Conservation (phyloP, 768 basidiomycete genomes). For the Glaciozyma martinii region DNA sequence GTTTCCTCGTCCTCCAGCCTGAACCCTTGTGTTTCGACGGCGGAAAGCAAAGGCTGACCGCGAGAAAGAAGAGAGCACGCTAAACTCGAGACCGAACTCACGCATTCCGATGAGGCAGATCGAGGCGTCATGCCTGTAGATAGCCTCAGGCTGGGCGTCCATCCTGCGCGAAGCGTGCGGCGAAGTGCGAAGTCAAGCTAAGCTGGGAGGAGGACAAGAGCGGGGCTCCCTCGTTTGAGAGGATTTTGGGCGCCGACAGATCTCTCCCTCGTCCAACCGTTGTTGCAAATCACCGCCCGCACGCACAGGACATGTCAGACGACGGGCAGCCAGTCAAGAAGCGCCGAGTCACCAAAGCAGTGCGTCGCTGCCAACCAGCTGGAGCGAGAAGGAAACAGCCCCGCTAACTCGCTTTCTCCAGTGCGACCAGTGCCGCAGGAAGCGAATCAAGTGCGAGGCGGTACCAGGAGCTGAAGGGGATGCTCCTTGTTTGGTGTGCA, state of each 20-base stretch:
- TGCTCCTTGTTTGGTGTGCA: slow-evolving; percentile 26
- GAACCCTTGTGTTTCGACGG: neutral
- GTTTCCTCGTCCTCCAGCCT: no score
- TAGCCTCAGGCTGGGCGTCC: neutral
- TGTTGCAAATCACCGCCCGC: neutral
- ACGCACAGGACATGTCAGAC: neutral
- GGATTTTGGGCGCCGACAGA: no score
- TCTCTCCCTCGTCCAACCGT: neutral
- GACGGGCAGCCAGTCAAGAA: neutral
- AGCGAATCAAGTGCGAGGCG: slow-evolving; percentile 18
- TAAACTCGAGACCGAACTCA: slow-evolving; percentile 50
- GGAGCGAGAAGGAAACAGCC: neutral
- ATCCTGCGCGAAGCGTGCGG: no score
- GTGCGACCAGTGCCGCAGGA: neutral
- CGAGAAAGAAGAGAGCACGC: neutral
- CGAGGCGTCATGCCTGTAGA: slow-evolving; percentile 35
- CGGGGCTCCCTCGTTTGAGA: neutral
- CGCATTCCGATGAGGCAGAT: slow-evolving; percentile 87
- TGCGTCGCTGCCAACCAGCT: neutral
- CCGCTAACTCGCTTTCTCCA: neutral
- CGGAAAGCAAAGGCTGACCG: neutral
- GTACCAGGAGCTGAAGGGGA: slow-evolving; percentile 2
- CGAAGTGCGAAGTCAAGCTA: no score
- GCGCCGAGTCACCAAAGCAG: neutral
- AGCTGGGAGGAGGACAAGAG: no score